These are phyloP conservation scores for Dothideomycetes sp. DNA, from an alignment of 2,329 filamentous ascomycete genomes.

Conservation along the genomic window DNA sequence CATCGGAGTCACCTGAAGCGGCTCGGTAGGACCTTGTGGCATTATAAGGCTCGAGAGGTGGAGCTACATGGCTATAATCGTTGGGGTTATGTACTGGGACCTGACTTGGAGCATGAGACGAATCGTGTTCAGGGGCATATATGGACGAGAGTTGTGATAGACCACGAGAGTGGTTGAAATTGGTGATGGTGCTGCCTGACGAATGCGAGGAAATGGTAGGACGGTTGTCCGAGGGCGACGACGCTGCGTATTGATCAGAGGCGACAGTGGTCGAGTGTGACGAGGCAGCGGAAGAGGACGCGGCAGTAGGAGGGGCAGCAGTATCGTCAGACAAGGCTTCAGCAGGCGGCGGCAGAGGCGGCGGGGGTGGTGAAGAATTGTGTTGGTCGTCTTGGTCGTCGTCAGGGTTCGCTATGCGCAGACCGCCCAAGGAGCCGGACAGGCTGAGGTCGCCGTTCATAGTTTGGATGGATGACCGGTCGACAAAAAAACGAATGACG, in stretches of 20 bases:
- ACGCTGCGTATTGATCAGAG: not conserved
- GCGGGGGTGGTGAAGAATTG: slow-evolving; percentile 21
- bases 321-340: slow-evolving; percentile 16
- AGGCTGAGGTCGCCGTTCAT: slow-evolving; percentile 94
- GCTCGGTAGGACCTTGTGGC: slow-evolving; percentile 6
- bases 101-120: slow-evolving; percentile 6
- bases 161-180: slow-evolving; percentile 24
- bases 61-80: not conserved
- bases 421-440: slow-evolving; percentile 81
- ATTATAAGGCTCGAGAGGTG: slow-evolving; percentile 6
- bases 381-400: slow-evolving; percentile 42
- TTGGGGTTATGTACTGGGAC: slow-evolving; percentile 1
- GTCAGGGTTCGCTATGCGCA: slow-evolving; percentile 96
- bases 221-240: slow-evolving; percentile 6
- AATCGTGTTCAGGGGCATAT: slow-evolving; percentile 3
- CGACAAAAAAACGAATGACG: slow-evolving; percentile 10
- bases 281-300: slow-evolving; percentile 3
- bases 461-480: slow-evolving; percentile 22
- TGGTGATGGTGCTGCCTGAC: slow-evolving; percentile 31
- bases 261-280: slow-evolving; percentile 18
- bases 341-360: slow-evolving; percentile 24
- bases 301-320: slow-evolving; percentile 23
- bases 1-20: slow-evolving; percentile 6
- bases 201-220: slow-evolving; percentile 24
- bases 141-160: slow-evolving; percentile 21